Evolutionary conservation across 2,329 filamentous ascomycete species (phyloP).

Genomic region (Xylariaceae sp.): DNA sequence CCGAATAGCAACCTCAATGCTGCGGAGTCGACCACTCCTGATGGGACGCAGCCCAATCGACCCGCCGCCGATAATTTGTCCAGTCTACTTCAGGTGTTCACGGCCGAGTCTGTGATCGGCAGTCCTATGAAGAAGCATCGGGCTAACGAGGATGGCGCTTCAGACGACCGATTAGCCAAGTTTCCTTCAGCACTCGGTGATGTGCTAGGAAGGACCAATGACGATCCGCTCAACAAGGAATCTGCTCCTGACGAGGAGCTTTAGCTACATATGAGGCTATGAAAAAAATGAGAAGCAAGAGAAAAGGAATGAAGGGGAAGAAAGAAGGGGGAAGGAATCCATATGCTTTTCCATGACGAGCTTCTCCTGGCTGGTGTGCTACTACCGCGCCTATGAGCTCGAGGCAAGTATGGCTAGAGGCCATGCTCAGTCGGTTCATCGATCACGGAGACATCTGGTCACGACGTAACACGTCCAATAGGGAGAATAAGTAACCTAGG

Average conservation of each 20-base stretch:
- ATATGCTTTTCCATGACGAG: background rate
- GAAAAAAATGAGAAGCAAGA: background rate
- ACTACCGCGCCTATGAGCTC: background rate
- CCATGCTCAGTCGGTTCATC: background rate
- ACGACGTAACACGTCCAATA: background rate
- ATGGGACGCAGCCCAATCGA: constrained; percentile 32
- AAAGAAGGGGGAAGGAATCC: too few relatives aligned
- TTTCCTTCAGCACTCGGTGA: constrained; percentile 40
- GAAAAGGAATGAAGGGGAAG: background rate
- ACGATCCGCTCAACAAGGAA: constrained; percentile 24
- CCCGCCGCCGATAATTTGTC: constrained; percentile 31
- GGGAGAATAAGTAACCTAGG: background rate
- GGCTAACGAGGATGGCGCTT: constrained; percentile 51
- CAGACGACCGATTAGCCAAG: constrained; percentile 35
- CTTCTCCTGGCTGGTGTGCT: background rate
- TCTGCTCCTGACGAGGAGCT: constrained; percentile 29
- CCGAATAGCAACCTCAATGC: constrained; percentile 39
- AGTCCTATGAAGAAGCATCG: constrained; percentile 74
- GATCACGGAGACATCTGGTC: background rate
- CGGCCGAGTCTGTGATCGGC: constrained; percentile 49
- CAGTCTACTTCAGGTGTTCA: constrained; percentile 41
- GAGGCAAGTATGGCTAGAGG: background rate
- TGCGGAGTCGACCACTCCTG: constrained; percentile 39
- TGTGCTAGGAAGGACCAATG: constrained; percentile 34
- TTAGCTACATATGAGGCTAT: constrained; percentile 10